Percentiles rank a stretch among this genome's conserved stretches.
These are phyloP conservation scores for Meira miltonrushii DNA, from an alignment of 1,284 basidiomycete species.

Conservation along the genomic window DNA sequence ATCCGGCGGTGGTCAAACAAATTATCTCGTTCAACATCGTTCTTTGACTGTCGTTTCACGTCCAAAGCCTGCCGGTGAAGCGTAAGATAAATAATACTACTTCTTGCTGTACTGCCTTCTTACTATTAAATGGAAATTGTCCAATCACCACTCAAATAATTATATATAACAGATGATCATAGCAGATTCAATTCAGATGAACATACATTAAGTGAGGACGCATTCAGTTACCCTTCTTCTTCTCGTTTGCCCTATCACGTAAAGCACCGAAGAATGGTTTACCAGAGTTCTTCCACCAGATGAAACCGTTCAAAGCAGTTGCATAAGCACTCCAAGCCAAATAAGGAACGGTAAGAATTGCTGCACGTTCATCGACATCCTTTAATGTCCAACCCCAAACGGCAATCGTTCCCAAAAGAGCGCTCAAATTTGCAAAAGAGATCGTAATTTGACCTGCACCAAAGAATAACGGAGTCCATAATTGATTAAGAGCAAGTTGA, in stretches of 20 bases:
- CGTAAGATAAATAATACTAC: neutral
- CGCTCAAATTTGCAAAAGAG: conserved; percentile 63
- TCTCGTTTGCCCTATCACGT: neutral
- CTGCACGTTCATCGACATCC: conserved; percentile 6
- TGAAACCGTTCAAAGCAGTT: conserved; percentile 8
- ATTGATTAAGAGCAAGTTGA: conserved; percentile 64
- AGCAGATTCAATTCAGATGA: neutral
- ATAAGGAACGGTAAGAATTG: conserved; percentile 4
- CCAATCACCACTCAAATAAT: neutral
- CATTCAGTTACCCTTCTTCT: neutral
- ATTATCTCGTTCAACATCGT: conserved; percentile 37
- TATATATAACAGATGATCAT: neutral
- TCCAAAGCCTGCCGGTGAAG: neutral
- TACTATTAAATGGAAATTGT: neutral
- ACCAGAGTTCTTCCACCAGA: conserved; percentile 8
- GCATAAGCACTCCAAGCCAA: conserved; percentile 8
- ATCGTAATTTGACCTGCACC: conserved; percentile 52
- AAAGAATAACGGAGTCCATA: conserved; percentile 72
- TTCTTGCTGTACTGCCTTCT: neutral
- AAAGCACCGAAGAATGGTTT: conserved; percentile 1
- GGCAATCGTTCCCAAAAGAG: conserved; percentile 62
- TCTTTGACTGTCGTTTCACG: conserved; percentile 4
- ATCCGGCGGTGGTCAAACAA: conserved; percentile 25
- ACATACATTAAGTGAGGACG: neutral
- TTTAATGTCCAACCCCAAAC: conserved; percentile 45